Evolutionary conservation across 345 rosid species (phyloP), one percentile per base, ranked within the genome.

Genomic region (Cardamine resedifolia): DNA sequence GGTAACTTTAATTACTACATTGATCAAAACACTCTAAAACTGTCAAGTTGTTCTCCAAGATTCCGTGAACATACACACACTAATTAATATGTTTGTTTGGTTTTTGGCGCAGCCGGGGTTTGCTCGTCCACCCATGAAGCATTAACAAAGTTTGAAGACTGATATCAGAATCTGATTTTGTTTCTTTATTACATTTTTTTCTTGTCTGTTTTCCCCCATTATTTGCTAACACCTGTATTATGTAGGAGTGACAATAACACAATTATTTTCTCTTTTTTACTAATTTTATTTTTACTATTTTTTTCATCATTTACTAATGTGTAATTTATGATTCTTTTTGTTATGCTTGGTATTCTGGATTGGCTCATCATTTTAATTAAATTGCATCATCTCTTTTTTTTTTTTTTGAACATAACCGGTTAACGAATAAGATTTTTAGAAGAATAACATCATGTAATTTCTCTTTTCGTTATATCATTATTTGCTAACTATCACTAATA

Each of bases 81-180:
- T n/a, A n/a, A n/a, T n/a, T 57, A 3, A 57, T 73, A 60, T 66
- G 11, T 61, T 21, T 76, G 71, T 69, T 77, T 85, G 59, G 61
- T 76, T 62, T 77, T 76, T 58, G 56, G 52, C 74, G 68, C 91
- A 92, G 98, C 98, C 96, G 4, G 98, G 98, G 53, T 88, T 92
- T 66, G 83, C 96, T 76, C 92, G 95, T 49, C 90, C 85, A n/a
- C 63, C 60, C 30, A 43, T 58, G 68, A 82, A 77, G 82, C 67
- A 71, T 75, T 64, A 43, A 70, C 27, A 24, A 63, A 63, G 38
- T 56, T 49, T 47, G 20, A 43, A 68, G 62, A 49, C 21, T 19
- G 11, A 58, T n/a, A n/a, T 74, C 44, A 26, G 34, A 65, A 14
- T 67, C 36, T 18, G 15, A 55, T 45, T 16, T 23, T 31, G 11